Evolutionary conservation across 2,329 filamentous ascomycete species (phyloP).

Genomic region (Aspergillus versicolor): DNA sequence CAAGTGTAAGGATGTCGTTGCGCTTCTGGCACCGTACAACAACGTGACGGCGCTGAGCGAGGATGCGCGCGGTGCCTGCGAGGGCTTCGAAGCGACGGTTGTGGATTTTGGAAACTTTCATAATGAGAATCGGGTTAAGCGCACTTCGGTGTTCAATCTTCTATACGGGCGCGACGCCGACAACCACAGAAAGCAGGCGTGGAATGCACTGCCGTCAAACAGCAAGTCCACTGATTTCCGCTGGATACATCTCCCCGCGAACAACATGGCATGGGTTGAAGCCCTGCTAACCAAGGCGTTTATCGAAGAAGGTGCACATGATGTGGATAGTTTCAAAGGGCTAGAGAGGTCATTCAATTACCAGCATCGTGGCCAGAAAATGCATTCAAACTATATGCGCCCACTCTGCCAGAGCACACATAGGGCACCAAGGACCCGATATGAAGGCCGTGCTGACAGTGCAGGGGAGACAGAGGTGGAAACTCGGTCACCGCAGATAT

Average conservation of each 20-base stretch:
- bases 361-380: slow-evolving; percentile 58
- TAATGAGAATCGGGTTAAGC: slow-evolving; percentile 47
- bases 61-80: slow-evolving; percentile 46
- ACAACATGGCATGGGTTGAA: slow-evolving; percentile 61
- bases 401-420: slow-evolving; percentile 56
- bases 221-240: slow-evolving; percentile 51
- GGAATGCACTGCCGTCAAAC: slow-evolving; percentile 48
- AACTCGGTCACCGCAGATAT: slow-evolving; percentile 15
- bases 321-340: slow-evolving; percentile 63
- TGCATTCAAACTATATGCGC: slow-evolving; percentile 64
- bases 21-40: slow-evolving; percentile 37
- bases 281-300: slow-evolving; percentile 64
- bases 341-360: slow-evolving; percentile 62
- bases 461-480: slow-evolving; percentile 20
- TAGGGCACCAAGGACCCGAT: slow-evolving; percentile 26
- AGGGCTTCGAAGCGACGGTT: slow-evolving; percentile 53
- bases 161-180: slow-evolving; percentile 52
- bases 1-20: slow-evolving; percentile 37
- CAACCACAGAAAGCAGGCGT: slow-evolving; percentile 45
- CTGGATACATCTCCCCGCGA: slow-evolving; percentile 56
- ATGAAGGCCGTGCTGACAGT: slow-evolving; percentile 30
- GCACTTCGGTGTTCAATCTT: slow-evolving; percentile 52
- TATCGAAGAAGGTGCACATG: slow-evolving; percentile 61
- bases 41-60: slow-evolving; percentile 36
- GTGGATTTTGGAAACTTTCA: slow-evolving; percentile 53